These are phyloP conservation scores for Gossypium turneri DNA, from an alignment of 345 rosid genomes.

Conservation along the genomic window DNA sequence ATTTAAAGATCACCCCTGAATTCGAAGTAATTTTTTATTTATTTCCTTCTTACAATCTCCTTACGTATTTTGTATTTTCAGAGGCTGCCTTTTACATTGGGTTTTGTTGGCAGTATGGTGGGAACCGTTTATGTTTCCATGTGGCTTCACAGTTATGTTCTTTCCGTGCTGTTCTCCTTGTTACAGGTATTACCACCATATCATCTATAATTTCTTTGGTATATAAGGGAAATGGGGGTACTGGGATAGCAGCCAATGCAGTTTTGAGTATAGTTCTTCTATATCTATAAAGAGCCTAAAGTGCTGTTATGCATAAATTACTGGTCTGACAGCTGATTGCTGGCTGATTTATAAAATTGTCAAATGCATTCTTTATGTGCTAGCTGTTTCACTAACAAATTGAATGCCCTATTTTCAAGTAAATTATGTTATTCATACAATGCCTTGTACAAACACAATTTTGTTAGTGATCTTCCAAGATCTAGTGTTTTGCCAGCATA, in stretches of 20 bases:
- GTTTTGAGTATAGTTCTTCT: neutral
- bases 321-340: neutral
- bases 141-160: constrained; percentile 67
- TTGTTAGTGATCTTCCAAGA: neutral
- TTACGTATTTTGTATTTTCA: constrained; percentile 21
- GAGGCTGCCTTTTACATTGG: constrained; percentile 64
- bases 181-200: constrained; percentile 47
- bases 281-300: neutral
- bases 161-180: constrained; percentile 60
- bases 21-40: neutral
- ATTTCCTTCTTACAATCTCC: too few relatives aligned
- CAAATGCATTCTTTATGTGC: too few relatives aligned
- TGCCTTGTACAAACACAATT: too few relatives aligned
- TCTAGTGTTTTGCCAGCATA: neutral
- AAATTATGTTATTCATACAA: too few relatives aligned
- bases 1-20: neutral
- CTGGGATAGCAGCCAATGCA: neutral
- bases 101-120: constrained; percentile 51
- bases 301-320: neutral
- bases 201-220: neutral
- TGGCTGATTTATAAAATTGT: neutral
- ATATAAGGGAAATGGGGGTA: neutral
- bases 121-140: constrained; percentile 66
- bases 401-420: neutral
- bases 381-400: too few relatives aligned